These are phyloP conservation scores for Epichloe coenophiala DNA, from an alignment of 2,329 filamentous ascomycete genomes.

Conservation along the genomic window DNA sequence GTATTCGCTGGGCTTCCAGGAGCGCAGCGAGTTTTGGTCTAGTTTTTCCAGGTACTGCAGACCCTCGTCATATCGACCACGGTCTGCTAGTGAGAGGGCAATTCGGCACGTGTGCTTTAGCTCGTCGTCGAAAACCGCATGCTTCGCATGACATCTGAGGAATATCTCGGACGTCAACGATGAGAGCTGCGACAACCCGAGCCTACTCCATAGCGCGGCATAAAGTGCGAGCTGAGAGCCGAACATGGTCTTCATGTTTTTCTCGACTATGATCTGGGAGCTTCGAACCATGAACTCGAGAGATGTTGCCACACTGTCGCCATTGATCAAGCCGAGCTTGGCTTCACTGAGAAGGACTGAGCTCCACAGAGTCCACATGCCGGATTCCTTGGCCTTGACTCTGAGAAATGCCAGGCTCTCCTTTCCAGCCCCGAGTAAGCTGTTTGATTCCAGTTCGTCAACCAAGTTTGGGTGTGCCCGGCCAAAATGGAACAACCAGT, in stretches of 20 bases:
- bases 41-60: slow-evolving; percentile 30
- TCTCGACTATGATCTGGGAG: slow-evolving; percentile 67
- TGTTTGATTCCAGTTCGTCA: slow-evolving; percentile 53
- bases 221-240: slow-evolving; percentile 62
- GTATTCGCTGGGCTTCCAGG: slow-evolving; percentile 66
- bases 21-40: slow-evolving; percentile 48
- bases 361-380: slow-evolving; percentile 75
- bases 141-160: slow-evolving; percentile 52
- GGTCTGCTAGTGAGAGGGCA: slow-evolving; percentile 45
- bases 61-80: slow-evolving; percentile 59
- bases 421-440: slow-evolving; percentile 62
- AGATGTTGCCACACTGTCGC: slow-evolving; percentile 48
- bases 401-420: slow-evolving; percentile 77
- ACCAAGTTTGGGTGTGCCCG: slow-evolving; percentile 70
- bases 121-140: slow-evolving; percentile 56
- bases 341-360: slow-evolving; percentile 77
- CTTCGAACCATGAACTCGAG: slow-evolving; percentile 73
- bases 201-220: slow-evolving; percentile 60
- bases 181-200: slow-evolving; percentile 49
- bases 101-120: slow-evolving; percentile 61
- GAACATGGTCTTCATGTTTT: slow-evolving; percentile 58
- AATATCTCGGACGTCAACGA: slow-evolving; percentile 58
- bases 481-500: slow-evolving; percentile 93
- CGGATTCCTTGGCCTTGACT: slow-evolving; percentile 70
- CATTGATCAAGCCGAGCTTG: slow-evolving; percentile 61